A percentile compares a stretch with the other conserved stretches of the same genome.
Evolutionary conservation across 305 asterid species (phyloP).

Genomic region (Rubia tinctorum): DNA sequence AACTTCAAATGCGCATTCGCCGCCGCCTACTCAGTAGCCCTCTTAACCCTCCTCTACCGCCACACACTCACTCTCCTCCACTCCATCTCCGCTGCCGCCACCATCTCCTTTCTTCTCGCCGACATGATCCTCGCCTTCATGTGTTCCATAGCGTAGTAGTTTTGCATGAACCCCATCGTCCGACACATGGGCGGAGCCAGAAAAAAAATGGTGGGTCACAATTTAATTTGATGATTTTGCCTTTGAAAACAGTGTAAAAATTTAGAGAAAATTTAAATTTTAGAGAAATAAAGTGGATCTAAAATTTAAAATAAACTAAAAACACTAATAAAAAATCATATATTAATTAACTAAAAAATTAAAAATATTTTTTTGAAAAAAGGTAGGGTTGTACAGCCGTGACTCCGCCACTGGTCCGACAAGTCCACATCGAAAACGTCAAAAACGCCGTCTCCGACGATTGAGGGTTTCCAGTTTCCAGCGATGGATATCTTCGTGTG

Average conservation of each 20-base stretch:
- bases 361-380: too few species aligned
- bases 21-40: slow-evolving; percentile 37
- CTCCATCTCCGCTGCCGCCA: slow-evolving; percentile 29
- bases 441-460: slow-evolving; percentile 20
- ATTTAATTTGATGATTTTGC: too few species aligned
- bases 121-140: slow-evolving; percentile 57
- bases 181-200: too few species aligned
- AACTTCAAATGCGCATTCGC: slow-evolving; percentile 61
- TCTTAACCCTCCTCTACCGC: slow-evolving; percentile 45
- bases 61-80: slow-evolving; percentile 38
- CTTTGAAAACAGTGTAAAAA: too few species aligned
- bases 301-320: too few species aligned
- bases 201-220: too few species aligned
- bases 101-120: slow-evolving; percentile 43
- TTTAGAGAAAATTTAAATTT: too few species aligned
- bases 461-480: slow-evolving; percentile 40
- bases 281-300: too few species aligned
- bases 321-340: too few species aligned
- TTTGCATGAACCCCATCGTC: slow-evolving; percentile 54
- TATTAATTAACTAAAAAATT: too few species aligned
- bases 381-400: too few species aligned
- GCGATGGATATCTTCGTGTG: slow-evolving; percentile 69
- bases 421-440: slow-evolving; percentile 40
- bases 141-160: slow-evolving; percentile 61
- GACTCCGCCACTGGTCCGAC: too few species aligned